Evolutionary conservation across 805 yeast genomes (phyloP), one percentile per base, ranked within the genome.

Genomic region (Kockiozyma suomiensis): DNA sequence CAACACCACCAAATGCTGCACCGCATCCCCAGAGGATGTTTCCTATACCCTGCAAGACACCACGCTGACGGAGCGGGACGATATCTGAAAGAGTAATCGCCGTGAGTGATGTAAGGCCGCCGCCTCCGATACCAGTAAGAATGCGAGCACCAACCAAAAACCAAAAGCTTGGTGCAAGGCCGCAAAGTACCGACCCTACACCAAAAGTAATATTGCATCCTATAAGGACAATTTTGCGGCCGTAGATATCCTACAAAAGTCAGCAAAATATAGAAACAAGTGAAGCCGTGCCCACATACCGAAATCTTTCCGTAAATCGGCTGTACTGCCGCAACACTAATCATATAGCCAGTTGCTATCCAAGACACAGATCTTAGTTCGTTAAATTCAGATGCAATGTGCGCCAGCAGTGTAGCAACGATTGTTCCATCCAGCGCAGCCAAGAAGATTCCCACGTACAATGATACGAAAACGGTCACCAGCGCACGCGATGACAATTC

Each of bases 91-190:
- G 81, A 1, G 91, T 80, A 58, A 90, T 87, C 5, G 96, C 85
- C 17, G 89, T 82, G 66, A 90, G 75, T 0, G 92, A 80, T 52
- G 86, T 83, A 69, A 90, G 81, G 0, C 97, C 97, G 4, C 96
- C 94, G n/a, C 96, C 96, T 12, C 97, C 97, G 57, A 88, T 81
- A 19, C 97, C 97, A 26, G 96, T 85, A 52, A 90, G 78, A 62
- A 89, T 85, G 67, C 96, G 78, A 0, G 70, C 70, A 35, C 37
- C 41, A 2, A 68, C 65, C n/a, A 68, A 59, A 40, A 56, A 48
- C 62, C 62, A 54, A 35, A 64, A 38, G 13, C 38, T 26, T 4
- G 60, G 61, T 12, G 68, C 58, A 19, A 61, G 42, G 0, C 88
- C 92, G 57, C 84, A 81, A 28, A 81, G 57, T 13, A 78, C 66